phyloP scores from a whole-genome alignment of 176 grass and related monocot genomes.

The Eragrostis nindensis region DNA sequence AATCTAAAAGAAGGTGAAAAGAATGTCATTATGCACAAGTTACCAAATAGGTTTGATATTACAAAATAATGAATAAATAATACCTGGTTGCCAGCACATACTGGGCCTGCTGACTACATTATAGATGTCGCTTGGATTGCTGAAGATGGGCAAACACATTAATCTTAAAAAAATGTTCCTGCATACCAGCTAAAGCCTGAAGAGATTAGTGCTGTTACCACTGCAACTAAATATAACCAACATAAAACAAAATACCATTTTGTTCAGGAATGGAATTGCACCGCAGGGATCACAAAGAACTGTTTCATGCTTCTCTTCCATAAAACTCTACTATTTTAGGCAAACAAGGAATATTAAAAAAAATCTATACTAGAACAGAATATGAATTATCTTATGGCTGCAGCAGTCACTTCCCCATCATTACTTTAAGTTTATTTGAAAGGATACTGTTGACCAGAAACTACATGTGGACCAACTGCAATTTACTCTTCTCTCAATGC shows the following conservation, averaged over 20 bases:
- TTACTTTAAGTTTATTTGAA: background rate
- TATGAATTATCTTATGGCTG: background rate
- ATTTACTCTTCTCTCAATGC: conserved; percentile 20
- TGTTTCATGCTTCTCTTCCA: conserved; percentile 15
- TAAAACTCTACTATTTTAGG: conserved; percentile 3
- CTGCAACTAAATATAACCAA: conserved; percentile 12
- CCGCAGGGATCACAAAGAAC: background rate
- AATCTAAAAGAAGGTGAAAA: conserved; percentile 16
- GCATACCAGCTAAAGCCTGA: conserved; percentile 33
- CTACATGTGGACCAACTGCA: background rate
- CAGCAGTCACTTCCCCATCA: background rate
- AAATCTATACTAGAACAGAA: background rate
- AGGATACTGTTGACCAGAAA: conserved; percentile 29
- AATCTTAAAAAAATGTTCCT: conserved; percentile 6
- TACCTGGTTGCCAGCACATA: conserved; percentile 43
- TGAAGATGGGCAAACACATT: conserved; percentile 20
- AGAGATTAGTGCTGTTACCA: conserved; percentile 11
- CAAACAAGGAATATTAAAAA: conserved; percentile 12
- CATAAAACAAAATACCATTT: conserved; percentile 16
- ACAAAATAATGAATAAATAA: conserved; percentile 22
- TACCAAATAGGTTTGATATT: background rate
- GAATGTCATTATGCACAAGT: conserved; percentile 5
- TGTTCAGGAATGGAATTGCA: conserved; percentile 18
- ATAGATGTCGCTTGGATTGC: background rate
- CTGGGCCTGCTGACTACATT: background rate